phyloP scores from a whole-genome alignment of 2,329 filamentous ascomycete species.

The Stromatinia cepivora region DNA sequence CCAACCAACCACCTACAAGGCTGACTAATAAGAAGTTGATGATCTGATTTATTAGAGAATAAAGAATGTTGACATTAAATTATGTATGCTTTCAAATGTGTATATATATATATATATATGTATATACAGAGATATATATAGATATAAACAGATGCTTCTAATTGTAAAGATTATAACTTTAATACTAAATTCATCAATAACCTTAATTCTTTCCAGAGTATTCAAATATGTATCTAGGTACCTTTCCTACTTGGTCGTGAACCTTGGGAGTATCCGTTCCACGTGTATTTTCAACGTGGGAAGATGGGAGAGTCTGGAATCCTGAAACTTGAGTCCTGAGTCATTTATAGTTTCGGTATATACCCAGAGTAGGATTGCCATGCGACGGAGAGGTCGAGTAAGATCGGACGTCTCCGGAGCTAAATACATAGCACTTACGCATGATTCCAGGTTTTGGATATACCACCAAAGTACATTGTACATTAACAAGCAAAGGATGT shows the following conservation, averaged over 20 bases:
- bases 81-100: too few relatives aligned
- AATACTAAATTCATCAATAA: background rate
- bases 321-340: too few relatives aligned
- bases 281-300: background rate
- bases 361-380: background rate
- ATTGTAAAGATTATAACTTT: too few relatives aligned
- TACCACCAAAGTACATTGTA: background rate
- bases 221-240: background rate
- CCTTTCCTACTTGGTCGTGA: background rate
- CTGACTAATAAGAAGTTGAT: too few relatives aligned
- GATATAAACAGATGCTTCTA: too few relatives aligned
- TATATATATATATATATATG: background rate
- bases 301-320: too few relatives aligned
- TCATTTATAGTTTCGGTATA: too few relatives aligned
- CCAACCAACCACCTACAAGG: too few relatives aligned
- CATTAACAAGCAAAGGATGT: background rate
- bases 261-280: background rate
- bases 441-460: too few relatives aligned
- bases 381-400: background rate
- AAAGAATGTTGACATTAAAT: too few relatives aligned
- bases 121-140: background rate
- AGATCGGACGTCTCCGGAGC: background rate
- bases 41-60: too few relatives aligned
- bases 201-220: background rate
- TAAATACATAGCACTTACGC: background rate